Base-by-base conservation (phyloP, 225 moss, liverwort and hornwort genomes). In the Sphagnum contortum region DNA sequence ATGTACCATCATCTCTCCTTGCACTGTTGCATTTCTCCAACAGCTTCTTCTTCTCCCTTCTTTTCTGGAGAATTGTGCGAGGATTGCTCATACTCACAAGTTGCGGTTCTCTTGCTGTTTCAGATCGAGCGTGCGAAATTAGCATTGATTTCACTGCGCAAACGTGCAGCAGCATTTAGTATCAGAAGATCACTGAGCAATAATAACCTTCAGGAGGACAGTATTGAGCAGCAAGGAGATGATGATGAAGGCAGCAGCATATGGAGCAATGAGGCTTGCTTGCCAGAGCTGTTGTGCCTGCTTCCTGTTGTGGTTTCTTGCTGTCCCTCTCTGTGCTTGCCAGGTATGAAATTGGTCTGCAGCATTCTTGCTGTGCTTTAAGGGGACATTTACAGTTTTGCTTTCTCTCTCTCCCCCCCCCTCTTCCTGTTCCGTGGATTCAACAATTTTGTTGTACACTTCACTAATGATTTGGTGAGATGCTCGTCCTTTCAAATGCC, bases 241-340 rank as follows among this genome's bases (percentile, higher is more conserved):
- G 77, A 77, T 12, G 89, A 87, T 72, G 91, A 87, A 70, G 29
- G 29, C 29, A 29, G 29, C 29, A 93, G 91, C 79, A 82, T 98
- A 57, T 98, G 98, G 98, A 93, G 87, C 80, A 98, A 91, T n/a
- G 98, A 89, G 53, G 87, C 86, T 56, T 98, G 83, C 80, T 75
- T 98, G 74, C 67, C 77, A 62, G 98, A 98, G 82, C 68, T 98
- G 54, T 73, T 80, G 57, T 84, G 78, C 70, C 80, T 98, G 48
- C 70, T 98, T 70, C 98, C 98, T 57, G 78, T 91, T 48, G 87
- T 82, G 68, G 79, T 75, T 50, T 89, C 89, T 58, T 89, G 93
- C 47, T 93, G 91, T 72, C 91, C 93, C 58, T 64, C 79, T 52
- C 86, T 98, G 57, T 76, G 92, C 72, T 67, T 85, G 58, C 81